Evolutionary conservation across 352 stramenopile genomes (phyloP).

Genomic region (Phytophthora citricola): DNA sequence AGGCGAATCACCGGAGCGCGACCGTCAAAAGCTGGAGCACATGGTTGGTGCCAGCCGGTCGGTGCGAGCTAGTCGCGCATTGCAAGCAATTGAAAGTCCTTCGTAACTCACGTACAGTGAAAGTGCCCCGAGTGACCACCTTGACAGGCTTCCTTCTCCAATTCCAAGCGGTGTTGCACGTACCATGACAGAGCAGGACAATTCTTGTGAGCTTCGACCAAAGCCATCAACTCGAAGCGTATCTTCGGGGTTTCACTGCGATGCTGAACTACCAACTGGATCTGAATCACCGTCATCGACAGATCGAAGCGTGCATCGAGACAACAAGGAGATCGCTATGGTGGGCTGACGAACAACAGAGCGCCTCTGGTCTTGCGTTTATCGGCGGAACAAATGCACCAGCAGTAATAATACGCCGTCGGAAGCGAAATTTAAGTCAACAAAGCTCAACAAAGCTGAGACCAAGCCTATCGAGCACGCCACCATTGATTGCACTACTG

Average conservation of each 20-base stretch:
- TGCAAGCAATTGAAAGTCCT: conserved; percentile 27
- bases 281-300: conserved; percentile 12
- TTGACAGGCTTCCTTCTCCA: conserved; percentile 10
- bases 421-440: too few relatives aligned
- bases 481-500: conserved; percentile 2
- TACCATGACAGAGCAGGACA: conserved; percentile 11
- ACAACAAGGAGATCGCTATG: background rate
- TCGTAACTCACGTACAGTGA: background rate
- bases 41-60: conserved; percentile 3
- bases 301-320: conserved; percentile 2
- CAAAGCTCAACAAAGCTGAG: too few relatives aligned
- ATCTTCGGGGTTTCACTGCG: background rate
- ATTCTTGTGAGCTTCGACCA: too few relatives aligned
- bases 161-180: conserved; percentile 20
- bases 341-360: background rate
- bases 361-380: background rate
- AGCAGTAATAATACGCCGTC: too few relatives aligned
- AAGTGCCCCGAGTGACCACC: background rate
- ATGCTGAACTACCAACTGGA: conserved; percentile 1
- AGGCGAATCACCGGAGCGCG: background rate
- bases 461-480: conserved; percentile 5
- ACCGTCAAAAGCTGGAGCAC: conserved; percentile 10
- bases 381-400: too few relatives aligned
- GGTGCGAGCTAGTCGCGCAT: conserved; percentile 16
- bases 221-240: conserved; percentile 9